Evolutionary conservation across 108 stramenopile species (phyloP), one percentile per base, ranked within the genome.

Genomic region (Nannochloropsis granulata): DNA sequence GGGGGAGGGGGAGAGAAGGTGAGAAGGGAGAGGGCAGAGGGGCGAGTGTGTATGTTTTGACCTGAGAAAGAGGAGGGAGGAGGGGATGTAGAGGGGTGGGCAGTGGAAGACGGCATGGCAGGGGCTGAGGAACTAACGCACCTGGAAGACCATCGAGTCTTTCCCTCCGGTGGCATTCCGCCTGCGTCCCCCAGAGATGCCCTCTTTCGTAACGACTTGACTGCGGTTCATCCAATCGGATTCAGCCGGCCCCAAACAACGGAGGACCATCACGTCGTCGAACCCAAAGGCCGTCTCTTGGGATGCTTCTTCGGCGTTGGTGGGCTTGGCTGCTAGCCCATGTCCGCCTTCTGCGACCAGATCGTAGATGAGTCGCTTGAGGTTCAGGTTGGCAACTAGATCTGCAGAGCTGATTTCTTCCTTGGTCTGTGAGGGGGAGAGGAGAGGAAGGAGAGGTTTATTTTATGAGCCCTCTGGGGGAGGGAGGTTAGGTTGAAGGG

Each of bases 301-400:
- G 56, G 56, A 71, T n/a, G n/a, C 16, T n/a, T 71, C 56, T n/a
- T 71, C 56, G 56, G 56, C n/a, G 10, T 16, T 71, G 56, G 56
- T 71, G 56, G 21, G n/a, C n/a, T 71, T 71, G 16, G 56, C 56
- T 16, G 56, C 56, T 12, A 87, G 80, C 24, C 86, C 86, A 24
- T 56, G 82, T 14, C 86, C 86, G 79, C 88, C 88, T 25, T 89
- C 88, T 14, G 8, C 78, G 21, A 89, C 81, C 8, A 89, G 82
- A 83, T 89, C 88, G 43, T 80, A 44, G 23, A 89, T 83, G 82
- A 89, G 86, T 16, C 83, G 56, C 23, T 81, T 80, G 12, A 89
- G 80, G 45, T 89, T 89, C 34, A 86, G 24, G 34, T 86, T 86
- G 13, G 86, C 82, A 16, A 86, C 44, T 12, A 85, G 79, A 21